Evolutionary conservation across 208 protist genomes (phyloP).

Genomic region (Acanthamoeba culbertsoni): DNA sequence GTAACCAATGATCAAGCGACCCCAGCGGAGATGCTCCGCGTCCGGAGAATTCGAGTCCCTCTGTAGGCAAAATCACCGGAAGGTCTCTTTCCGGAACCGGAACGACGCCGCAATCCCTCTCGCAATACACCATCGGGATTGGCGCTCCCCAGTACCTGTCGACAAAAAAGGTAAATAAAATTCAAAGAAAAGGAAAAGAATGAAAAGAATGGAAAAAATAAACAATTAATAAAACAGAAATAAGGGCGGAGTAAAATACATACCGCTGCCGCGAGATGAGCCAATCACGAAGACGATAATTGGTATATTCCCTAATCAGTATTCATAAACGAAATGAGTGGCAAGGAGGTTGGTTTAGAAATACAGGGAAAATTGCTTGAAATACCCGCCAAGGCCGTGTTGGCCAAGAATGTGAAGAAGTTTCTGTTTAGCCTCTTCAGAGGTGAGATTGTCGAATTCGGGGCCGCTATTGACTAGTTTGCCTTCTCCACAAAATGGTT

Average conservation of each 20-base stretch:
- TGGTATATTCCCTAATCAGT: constrained; percentile 41
- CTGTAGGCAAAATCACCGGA: constrained; percentile 77
- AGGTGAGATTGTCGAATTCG: background rate
- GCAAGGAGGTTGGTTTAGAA: background rate
- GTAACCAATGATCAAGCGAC: constrained; percentile 60
- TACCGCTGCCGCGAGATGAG: constrained; percentile 86
- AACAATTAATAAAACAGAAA: background rate
- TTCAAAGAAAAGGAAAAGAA: no score
- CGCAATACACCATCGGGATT: constrained; percentile 84
- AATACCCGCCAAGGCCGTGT: background rate
- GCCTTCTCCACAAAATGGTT: background rate
- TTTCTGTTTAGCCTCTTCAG: background rate
- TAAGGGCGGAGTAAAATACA: constrained; percentile 19
- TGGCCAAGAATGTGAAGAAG: background rate
- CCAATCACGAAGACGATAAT: constrained; percentile 86
- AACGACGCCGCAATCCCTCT: constrained; percentile 70
- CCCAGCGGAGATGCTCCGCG: constrained; percentile 62
- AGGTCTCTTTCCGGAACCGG: constrained; percentile 78
- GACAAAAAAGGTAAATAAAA: no score
- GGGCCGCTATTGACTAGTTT: background rate
- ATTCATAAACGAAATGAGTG: background rate
- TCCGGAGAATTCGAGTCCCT: constrained; percentile 56
- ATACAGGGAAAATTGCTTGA: background rate
- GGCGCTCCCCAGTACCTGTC: constrained; percentile 82
- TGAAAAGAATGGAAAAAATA: background rate